Conservation (phyloP, 1,284 basidiomycete species). For the Naganishia albida region DNA sequence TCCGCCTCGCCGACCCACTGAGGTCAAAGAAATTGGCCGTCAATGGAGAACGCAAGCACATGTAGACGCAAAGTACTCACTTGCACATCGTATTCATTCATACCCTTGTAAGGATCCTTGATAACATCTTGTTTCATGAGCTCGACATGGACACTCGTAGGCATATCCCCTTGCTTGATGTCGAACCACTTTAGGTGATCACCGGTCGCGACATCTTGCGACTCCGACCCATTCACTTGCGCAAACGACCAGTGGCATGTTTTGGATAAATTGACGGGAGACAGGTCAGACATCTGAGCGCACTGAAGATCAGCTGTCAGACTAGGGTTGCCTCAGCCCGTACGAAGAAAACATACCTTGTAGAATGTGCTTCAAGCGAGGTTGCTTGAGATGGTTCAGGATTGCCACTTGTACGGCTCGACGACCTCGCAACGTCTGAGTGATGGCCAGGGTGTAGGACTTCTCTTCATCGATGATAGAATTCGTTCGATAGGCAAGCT, state of each 20-base stretch:
- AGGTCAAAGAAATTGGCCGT: neutral
- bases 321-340: too few species aligned
- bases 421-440: too few species aligned
- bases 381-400: too few species aligned
- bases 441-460: too few species aligned
- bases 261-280: conserved; percentile 16
- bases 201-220: neutral
- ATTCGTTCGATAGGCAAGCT: too few species aligned
- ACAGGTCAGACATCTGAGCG: conserved; percentile 10
- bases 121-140: conserved; percentile 69
- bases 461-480: too few species aligned
- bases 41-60: conserved; percentile 32
- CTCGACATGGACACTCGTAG: conserved; percentile 82
- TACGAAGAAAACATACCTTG: too few species aligned
- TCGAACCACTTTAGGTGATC: conserved; percentile 28
- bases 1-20: conserved; percentile 74
- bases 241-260: conserved; percentile 32
- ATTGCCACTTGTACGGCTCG: too few species aligned
- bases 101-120: conserved; percentile 72
- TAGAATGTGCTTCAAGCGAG: too few species aligned
- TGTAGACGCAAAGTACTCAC: conserved; percentile 54
- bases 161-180: conserved; percentile 55
- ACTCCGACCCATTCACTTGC: conserved; percentile 8
- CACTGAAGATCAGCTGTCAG: conserved; percentile 7
- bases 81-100: conserved; percentile 85